Conservation (phyloP, 192 early-diverging fungal species). For the Coemansia asiatica region DNA sequence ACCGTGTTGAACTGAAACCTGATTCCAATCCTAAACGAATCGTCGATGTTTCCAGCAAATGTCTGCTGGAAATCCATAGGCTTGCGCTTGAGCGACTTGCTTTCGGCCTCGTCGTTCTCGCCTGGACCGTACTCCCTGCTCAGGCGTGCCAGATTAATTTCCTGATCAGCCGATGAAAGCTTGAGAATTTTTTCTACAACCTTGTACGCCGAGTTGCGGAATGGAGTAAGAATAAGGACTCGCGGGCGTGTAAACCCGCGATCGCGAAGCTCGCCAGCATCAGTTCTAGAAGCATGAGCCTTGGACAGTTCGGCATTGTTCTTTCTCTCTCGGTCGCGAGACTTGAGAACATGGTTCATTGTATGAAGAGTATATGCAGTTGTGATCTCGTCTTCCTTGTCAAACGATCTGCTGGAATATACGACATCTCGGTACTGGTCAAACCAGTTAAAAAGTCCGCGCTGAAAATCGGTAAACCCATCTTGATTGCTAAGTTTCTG, state of each 20-base stretch:
- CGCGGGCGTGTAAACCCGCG: slow-evolving; percentile 95
- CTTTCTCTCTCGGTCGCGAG: slow-evolving; percentile 62
- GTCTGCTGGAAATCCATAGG: slow-evolving; percentile 79
- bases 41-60: slow-evolving; percentile 95
- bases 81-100: slow-evolving; percentile 58
- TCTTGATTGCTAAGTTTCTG: slow-evolving; percentile 31
- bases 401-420: slow-evolving; percentile 61
- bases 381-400: slow-evolving; percentile 70
- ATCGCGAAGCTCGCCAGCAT: slow-evolving; percentile 80
- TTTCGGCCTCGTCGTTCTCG: slow-evolving; percentile 59
- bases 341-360: slow-evolving; percentile 88
- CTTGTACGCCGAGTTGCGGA: slow-evolving; percentile 78
- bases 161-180: slow-evolving; percentile 76
- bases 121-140: slow-evolving; percentile 72
- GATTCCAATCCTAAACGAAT: slow-evolving; percentile 90
- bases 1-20: slow-evolving; percentile 84
- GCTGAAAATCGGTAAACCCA: slow-evolving; percentile 57
- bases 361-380: slow-evolving; percentile 77
- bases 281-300: slow-evolving; percentile 58
- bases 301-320: slow-evolving; percentile 75
- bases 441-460: slow-evolving; percentile 61
- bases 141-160: slow-evolving; percentile 80
- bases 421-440: slow-evolving; percentile 78
- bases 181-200: slow-evolving; percentile 74
- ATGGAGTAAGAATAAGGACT: slow-evolving; percentile 86